Evolutionary conservation across 805 yeast genomes (phyloP), one percentile per base, ranked within the genome.

Genomic region (Suhomyces prunicola): DNA sequence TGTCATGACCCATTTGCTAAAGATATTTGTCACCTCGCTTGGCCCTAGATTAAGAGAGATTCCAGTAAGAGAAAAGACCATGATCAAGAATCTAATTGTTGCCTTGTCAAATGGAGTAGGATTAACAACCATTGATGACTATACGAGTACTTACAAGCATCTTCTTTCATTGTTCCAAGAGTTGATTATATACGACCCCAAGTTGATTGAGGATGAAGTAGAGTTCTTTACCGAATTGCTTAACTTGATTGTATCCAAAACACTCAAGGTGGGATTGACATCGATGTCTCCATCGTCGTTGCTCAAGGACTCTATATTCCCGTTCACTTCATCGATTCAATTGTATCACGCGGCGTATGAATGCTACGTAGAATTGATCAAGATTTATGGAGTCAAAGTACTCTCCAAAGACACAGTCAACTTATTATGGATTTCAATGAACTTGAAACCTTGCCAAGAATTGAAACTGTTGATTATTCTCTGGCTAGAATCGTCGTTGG

Each of bases 341-440:
- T 60, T 77, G 23, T 70, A 78, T 22, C 67, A 69, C 17, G 69
- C 77, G 2, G 82, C 86, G 1, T 77, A 84, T 49, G 78, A 73
- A 33, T 79, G 88, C n/a, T 73, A 85, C 50, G 77, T 75, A 27
- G 88, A 87, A 59, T 60, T 87, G 29, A 72, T 84, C 33, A 82
- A 83, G 56, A 74, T 83, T 0, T 66, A 57, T 46, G 80, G 82
- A 2, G 78, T 80, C 15, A 67, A 68, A 3, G 62, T 79, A 1
- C 75, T 86, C 52, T 63, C 70, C 2, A 66, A 70, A 12, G 77
- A 76, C 1, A 63, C 84, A 6, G 84, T 83, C 41, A 77, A 72
- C 44, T 71, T 81, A 26, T 69, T 86, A 6, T 89, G 94, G 94
- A 71, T 83, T 7, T 81, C 76, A 8, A 70, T 76, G 73, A 71